phyloP scores from a whole-genome alignment of 2,329 filamentous ascomycete genomes.

The Phialemoniopsis sp. region DNA sequence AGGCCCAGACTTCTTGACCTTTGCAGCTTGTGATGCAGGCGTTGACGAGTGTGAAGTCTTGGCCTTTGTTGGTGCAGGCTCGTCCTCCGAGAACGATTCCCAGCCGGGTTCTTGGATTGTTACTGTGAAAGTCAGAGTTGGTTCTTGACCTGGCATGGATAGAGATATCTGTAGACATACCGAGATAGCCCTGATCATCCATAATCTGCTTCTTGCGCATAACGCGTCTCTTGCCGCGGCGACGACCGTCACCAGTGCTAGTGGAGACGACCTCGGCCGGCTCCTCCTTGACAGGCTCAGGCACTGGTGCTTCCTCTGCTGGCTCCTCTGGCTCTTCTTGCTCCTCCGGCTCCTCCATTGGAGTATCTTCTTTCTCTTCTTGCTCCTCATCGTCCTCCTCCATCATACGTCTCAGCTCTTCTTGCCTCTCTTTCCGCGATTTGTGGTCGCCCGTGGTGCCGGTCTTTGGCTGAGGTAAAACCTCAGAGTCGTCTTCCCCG shows the following conservation, averaged over 20 bases:
- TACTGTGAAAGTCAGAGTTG: conserved; percentile 46
- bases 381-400: conserved; percentile 53
- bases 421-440: conserved; percentile 59
- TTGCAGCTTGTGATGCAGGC: conserved; percentile 37
- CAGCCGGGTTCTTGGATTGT: conserved; percentile 80
- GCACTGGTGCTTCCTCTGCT: conserved; percentile 31
- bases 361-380: conserved; percentile 29
- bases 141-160: neutral
- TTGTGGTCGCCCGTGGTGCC: conserved; percentile 26
- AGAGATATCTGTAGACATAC: conserved; percentile 41
- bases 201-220: conserved; percentile 85
- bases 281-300: conserved; percentile 30
- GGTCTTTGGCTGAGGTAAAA: conserved; percentile 35
- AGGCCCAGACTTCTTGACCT: conserved; percentile 49
- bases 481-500: conserved; percentile 49
- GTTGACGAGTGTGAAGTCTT: conserved; percentile 39
- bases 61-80: conserved; percentile 53
- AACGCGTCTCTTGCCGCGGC: conserved; percentile 72
- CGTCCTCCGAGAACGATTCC: conserved; percentile 94
- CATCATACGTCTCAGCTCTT: conserved; percentile 70
- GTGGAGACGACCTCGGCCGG: conserved; percentile 43
- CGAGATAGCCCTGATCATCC: conserved; percentile 86
- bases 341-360: conserved; percentile 16
- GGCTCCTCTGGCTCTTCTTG: conserved; percentile 6
- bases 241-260: conserved; percentile 53